Evolutionary conservation across 306 rosid genomes (phyloP), one percentile per base, ranked within the genome.

Genomic region (Glycine soja): DNA sequence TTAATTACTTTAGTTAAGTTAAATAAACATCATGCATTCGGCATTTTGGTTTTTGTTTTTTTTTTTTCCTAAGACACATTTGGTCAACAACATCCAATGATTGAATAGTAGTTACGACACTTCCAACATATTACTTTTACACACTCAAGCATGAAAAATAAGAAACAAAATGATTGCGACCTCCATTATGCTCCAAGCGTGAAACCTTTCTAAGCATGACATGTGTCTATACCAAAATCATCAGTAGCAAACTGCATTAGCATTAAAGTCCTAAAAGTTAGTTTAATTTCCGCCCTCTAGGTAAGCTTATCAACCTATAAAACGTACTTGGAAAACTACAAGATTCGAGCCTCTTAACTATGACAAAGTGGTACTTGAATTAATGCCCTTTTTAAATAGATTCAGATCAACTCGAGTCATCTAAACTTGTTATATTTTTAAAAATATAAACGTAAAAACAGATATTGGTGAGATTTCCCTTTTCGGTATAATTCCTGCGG

Each of bases 51-150:
- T 5, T 46, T 38, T 38, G 7, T 7, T 19, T 43, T 3, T 51
- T 2, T 24, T 1, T 19, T 19, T 3, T 11, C 32, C 2, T 32
- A 2, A 56, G 51, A 77, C 62, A 61, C 40, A 53, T 16, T 56
- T 46, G 57, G 80, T 83, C 80, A 83, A 65, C 71, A 34, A 46
- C 50, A 48, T 64, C 74, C 64, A 64, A 83, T 83, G 83, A 78
- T 72, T 83, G 71, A 57, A 18, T 7, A 6, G 68, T 43, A 71
- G 78, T 80, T 80, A 50, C 45, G 52, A 51, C 40, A 65, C 40
- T 64, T 30, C 24, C 57, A 18, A 18, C 54, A 77, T 57, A 38
- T 53, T 67, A 75, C 65, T 34, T 82, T 72, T 7, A 10, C 57
- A 40, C 16, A 74, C 59, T 32, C 34, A 10, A 67, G 7, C 74